Evolutionary conservation across 768 basidiomycete genomes (phyloP).

Genomic region (Psilocybe cubensis): DNA sequence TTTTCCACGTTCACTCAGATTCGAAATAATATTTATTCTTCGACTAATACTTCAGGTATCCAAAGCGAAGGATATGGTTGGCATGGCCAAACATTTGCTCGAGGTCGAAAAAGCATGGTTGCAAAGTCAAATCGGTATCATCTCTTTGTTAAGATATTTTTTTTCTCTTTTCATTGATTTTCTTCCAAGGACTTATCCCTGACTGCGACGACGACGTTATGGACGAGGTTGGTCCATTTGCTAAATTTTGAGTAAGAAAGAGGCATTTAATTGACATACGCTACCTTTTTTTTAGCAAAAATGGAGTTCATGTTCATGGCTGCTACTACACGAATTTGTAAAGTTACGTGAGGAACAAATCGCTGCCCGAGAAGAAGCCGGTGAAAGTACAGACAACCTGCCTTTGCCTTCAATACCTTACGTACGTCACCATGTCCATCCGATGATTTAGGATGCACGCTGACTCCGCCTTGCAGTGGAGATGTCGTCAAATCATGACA

Average conservation of each 20-base stretch:
- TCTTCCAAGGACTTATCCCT: conserved; percentile 59
- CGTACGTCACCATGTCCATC: conserved; percentile 34
- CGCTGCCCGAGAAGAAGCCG: conserved; percentile 25
- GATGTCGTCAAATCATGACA: conserved; percentile 82
- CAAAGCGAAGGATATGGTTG: conserved; percentile 61
- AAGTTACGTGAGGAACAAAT: conserved; percentile 54
- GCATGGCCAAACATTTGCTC: conserved; percentile 66
- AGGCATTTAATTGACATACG: background rate
- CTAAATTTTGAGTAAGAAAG: background rate
- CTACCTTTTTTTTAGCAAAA: conserved; percentile 55
- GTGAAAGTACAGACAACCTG: conserved; percentile 40
- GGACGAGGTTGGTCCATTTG: conserved; percentile 68
- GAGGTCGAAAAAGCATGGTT: conserved; percentile 82
- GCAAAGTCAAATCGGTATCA: conserved; percentile 69
- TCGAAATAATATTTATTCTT: background rate
- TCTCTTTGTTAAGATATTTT: background rate
- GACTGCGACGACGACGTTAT: conserved; percentile 87
- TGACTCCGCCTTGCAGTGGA: conserved; percentile 44
- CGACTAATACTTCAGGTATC: conserved; percentile 41
- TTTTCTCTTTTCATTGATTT: background rate
- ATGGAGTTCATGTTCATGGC: conserved; percentile 84
- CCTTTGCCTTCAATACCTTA: conserved; percentile 68
- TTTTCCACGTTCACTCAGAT: background rate
- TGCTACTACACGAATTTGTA: conserved; percentile 75
- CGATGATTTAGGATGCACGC: background rate